phyloP scores from a whole-genome alignment of 495 filamentous ascomycete species.

The Hypoxylon rickii region DNA sequence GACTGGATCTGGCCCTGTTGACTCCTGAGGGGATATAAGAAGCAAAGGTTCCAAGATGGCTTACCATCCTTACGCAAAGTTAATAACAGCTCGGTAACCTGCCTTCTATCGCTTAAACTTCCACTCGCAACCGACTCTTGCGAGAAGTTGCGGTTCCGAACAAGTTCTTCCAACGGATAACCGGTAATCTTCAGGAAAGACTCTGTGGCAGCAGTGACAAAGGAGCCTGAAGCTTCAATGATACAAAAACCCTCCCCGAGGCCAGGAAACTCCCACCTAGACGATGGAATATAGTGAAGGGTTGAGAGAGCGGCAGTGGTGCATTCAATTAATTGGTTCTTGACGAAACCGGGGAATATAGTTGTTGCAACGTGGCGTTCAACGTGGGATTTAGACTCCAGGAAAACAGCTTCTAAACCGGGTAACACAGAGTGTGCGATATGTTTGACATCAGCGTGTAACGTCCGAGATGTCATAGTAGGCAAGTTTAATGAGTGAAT shows the following conservation, averaged over 20 bases:
- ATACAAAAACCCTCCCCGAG: constrained; percentile 45
- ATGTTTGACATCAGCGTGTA: constrained; percentile 49
- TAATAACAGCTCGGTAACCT: constrained; percentile 56
- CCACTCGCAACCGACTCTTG: constrained; percentile 51
- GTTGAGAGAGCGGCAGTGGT: constrained; percentile 28
- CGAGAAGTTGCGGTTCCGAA: constrained; percentile 58
- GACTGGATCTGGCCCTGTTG: constrained; percentile 48
- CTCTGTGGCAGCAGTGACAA: constrained; percentile 54
- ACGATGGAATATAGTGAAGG: constrained; percentile 6
- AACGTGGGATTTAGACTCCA: constrained; percentile 47
- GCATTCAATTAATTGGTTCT: constrained; percentile 39
- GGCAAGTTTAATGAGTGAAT: constrained; percentile 48
- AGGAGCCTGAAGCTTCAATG: constrained; percentile 42
- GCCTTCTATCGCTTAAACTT: constrained; percentile 47
- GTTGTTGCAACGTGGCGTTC: constrained; percentile 48
- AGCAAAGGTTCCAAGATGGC: constrained; percentile 59
- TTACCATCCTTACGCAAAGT: constrained; percentile 54
- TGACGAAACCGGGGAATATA: constrained; percentile 57
- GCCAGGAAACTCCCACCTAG: constrained; percentile 38
- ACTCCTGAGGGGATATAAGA: constrained; percentile 54
- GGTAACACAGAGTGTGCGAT: constrained; percentile 46
- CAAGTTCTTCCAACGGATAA: constrained; percentile 51
- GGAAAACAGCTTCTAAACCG: constrained; percentile 50
- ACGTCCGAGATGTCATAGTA: constrained; percentile 32
- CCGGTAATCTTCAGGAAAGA: constrained; percentile 55